Base-by-base conservation (phyloP, 2,329 filamentous ascomycete species). In the Phaeosphaeria sp. region DNA sequence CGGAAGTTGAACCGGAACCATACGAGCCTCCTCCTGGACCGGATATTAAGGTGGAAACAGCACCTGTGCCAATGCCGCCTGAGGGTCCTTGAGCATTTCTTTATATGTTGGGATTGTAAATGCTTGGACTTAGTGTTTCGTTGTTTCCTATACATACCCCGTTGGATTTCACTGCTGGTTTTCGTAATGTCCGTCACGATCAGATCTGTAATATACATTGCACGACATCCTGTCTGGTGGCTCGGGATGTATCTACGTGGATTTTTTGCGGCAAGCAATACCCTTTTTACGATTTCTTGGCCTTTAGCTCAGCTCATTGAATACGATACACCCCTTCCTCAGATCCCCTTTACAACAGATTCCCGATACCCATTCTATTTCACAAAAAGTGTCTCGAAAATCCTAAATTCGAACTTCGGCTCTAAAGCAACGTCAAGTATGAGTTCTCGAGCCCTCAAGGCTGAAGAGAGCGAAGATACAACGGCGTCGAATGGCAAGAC, bases 11-110 rank as follows among this genome's bases (percentile, higher is more conserved):
- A 36, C 51, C 59, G 3, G 71, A 74, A 33, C 53, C 64, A 25
- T 70, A 70, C 50, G 70, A 74, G 46, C 58, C 69, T 21, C 57
- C 67, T 21, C 57, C 65, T 9, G 62, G 62, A 11, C 67, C 66
- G 2, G 62, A 68, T 13, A 65, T 71, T 57, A 72, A 74, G 58
- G 60, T 74, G 36, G 71, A 74, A 27, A 60, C 56, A 43, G 56
- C 61, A 25, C 52, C 58, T 30, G 60, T 65, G 4, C 59, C 64
- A 27, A 63, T 62, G 50, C 56, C 51, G 15, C 27, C 63, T 7
- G 61, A 63, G 13, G 56, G 52, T 15, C 22, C 50, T 55, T 64
- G 56, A 58, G 51, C 20, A 46, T 6, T 27, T 13, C 27, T 40
- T 48, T 21, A 21, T 13, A 25, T 49, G 17, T 22, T 52, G 43